These are phyloP conservation scores for Fusarium napiforme DNA, from an alignment of 2,329 filamentous ascomycete genomes.

Conservation along the genomic window DNA sequence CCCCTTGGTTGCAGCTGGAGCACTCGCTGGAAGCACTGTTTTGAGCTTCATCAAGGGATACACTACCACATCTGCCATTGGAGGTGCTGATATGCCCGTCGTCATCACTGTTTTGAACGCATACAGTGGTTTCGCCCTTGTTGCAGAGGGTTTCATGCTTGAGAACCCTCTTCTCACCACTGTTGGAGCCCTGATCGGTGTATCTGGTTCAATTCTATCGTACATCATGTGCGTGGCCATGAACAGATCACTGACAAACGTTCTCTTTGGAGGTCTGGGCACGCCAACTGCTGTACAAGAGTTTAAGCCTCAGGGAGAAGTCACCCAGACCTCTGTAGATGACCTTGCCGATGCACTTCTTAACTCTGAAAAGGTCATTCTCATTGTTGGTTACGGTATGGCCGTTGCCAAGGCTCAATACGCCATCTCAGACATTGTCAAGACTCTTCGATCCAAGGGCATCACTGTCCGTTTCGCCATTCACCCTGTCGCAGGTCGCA, in stretches of 20 bases:
- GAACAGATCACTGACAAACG: constrained; percentile 90
- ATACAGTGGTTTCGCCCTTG: constrained; percentile 89
- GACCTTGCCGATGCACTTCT: constrained; percentile 81
- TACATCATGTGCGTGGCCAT: constrained; percentile 91
- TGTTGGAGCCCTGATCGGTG: constrained; percentile 87
- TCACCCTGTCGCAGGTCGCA: constrained; percentile 88
- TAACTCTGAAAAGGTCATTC: constrained; percentile 85
- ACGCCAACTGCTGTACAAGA: constrained; percentile 68
- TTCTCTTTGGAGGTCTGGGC: constrained; percentile 85
- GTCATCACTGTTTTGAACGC: constrained; percentile 92
- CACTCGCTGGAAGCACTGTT: constrained; percentile 78
- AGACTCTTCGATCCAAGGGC: constrained; percentile 76
- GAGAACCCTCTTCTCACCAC: constrained; percentile 87
- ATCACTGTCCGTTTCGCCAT: constrained; percentile 90
- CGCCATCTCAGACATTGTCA: constrained; percentile 84
- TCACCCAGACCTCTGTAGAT: constrained; percentile 82
- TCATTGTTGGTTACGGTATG: constrained; percentile 94
- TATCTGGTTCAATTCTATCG: constrained; percentile 87
- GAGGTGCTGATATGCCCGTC: constrained; percentile 93
- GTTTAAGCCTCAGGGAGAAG: constrained; percentile 81
- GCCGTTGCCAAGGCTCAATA: constrained; percentile 94
- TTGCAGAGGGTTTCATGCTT: constrained; percentile 92
- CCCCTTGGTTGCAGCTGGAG: constrained; percentile 81
- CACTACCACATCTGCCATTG: constrained; percentile 88
- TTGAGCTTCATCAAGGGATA: constrained; percentile 88